Evolutionary conservation across 2,329 filamentous ascomycete species (phyloP), one percentile per base, ranked within the genome.

Genomic region (Geosmithia putterillii): DNA sequence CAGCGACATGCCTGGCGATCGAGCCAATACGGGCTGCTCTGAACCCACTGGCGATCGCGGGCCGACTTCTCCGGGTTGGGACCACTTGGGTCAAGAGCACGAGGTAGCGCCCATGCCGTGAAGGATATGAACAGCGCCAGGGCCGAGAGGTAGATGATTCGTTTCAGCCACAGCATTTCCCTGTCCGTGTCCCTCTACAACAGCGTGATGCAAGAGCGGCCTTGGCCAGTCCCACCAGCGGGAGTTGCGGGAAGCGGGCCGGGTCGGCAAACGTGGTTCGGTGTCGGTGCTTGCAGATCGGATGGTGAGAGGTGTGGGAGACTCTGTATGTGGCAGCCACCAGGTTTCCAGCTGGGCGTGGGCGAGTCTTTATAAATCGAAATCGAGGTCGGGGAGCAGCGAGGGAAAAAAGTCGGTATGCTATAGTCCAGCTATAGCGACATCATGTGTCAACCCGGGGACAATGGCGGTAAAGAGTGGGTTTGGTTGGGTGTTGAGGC

Each of bases 1-100:
- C 83, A 94, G 39, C 78, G 76, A 58, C 88, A 94, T 7, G 78
- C 68, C 55, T 86, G 86, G 25, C 83, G 73, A 59, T 89, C 84
- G 46, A 81, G 59, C 74, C 82, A 89, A 54, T 80, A 81, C 34
- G 77, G 77, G 14, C 83, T 86, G 17, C 74, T 81, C 39, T 75
- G 69, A 40, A 89, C 76, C 84, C 84, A 90, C 50, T 62, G 65
- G 45, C 65, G 64, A 56, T 86, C 81, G 50, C 80, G 76, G 42
- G 68, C 64, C 41, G 73, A 70, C 60, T 81, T 79, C 42, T 76
- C 75, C 32, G 70, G 70, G 46, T 72, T 67, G 45, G 74, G 76
- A n/a, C 68, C 70, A n/a, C 74, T 74, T 2, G 82, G 82, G 46
- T 82, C 76, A 47, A 83, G 69, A 38, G 70, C 58, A 43, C 67